A percentile compares a stretch with the other conserved stretches of the same genome.
Conservation (phyloP, 768 basidiomycete species). For the Scleroderma bovista region DNA sequence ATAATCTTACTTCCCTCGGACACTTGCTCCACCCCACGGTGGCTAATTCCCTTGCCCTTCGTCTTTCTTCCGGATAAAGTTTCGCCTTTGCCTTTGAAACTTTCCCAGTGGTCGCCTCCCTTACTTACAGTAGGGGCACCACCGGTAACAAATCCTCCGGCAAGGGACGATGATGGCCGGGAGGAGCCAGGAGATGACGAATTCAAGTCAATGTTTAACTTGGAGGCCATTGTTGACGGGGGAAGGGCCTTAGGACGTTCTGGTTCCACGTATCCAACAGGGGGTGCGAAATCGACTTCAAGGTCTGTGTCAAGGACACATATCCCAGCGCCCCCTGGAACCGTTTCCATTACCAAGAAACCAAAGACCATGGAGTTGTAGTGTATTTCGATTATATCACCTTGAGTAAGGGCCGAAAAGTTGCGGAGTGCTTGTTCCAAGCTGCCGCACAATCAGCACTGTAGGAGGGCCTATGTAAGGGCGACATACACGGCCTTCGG, state of each 20-base stretch:
- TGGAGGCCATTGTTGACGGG: conserved; percentile 90
- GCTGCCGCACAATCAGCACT: conserved; percentile 34
- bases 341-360: conserved; percentile 91
- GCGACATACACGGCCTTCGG: conserved; percentile 89
- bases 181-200: conserved; percentile 84
- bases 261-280: conserved; percentile 92
- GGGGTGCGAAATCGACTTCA: conserved; percentile 95
- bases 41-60: conserved; percentile 89
- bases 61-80: conserved; percentile 87
- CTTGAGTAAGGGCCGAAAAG: conserved; percentile 87
- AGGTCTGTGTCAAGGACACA: conserved; percentile 92
- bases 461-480: neutral
- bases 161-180: conserved; percentile 69
- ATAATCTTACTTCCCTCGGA: conserved; percentile 82
- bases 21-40: conserved; percentile 76
- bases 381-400: conserved; percentile 96
- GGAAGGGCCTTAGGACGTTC: conserved; percentile 78
- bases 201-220: conserved; percentile 90
- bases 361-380: conserved; percentile 96
- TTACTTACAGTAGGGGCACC: conserved; percentile 58
- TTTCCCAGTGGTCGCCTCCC: conserved; percentile 84
- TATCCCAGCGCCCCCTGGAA: conserved; percentile 84
- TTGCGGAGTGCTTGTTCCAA: conserved; percentile 93
- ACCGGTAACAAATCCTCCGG: conserved; percentile 55
- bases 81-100: conserved; percentile 94